Conservation (phyloP, 2,329 filamentous ascomycete species). For the Diaporthe velutina region DNA sequence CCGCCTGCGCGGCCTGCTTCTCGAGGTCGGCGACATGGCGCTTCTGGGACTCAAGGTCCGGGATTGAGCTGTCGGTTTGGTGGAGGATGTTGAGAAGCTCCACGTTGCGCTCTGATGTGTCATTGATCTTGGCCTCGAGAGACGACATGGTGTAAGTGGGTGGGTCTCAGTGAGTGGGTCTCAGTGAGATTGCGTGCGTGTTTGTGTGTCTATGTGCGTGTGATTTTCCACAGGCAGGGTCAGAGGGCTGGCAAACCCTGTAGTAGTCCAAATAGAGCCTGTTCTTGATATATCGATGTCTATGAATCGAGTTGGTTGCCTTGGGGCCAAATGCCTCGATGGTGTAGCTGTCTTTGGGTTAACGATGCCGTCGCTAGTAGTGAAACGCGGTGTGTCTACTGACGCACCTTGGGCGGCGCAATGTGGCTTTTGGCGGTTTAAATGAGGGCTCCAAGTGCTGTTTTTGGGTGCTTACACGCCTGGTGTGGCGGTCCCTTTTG, state of each 20-base stretch:
- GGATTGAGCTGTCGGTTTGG: constrained; percentile 62
- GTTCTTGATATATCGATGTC: background rate
- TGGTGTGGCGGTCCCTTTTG: background rate
- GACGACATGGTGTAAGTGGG: constrained; percentile 45
- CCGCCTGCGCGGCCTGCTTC: constrained; percentile 51
- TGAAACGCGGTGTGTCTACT: background rate
- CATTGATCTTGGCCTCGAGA: constrained; percentile 53
- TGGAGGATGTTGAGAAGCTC: constrained; percentile 60
- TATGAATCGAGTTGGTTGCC: background rate
- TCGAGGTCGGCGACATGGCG: constrained; percentile 61
- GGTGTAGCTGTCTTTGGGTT: too few species aligned
- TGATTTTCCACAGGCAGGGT: background rate
- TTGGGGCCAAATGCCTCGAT: background rate
- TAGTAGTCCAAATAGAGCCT: background rate
- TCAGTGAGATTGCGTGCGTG: background rate
- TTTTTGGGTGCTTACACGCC: constrained; percentile 4
- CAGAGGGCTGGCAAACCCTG: too few species aligned
- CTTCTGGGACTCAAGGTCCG: constrained; percentile 59
- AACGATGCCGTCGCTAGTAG: background rate
- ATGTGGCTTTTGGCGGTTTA: background rate
- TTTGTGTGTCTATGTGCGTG: background rate
- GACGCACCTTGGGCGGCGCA: constrained; percentile 2
- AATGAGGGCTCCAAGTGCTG: constrained; percentile 15
- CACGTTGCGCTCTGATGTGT: constrained; percentile 55
- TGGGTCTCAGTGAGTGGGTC: background rate